Percentiles rank a stretch among this genome's conserved stretches.
phyloP scores from a whole-genome alignment of 345 rosid genomes.

The Acer negundo region DNA sequence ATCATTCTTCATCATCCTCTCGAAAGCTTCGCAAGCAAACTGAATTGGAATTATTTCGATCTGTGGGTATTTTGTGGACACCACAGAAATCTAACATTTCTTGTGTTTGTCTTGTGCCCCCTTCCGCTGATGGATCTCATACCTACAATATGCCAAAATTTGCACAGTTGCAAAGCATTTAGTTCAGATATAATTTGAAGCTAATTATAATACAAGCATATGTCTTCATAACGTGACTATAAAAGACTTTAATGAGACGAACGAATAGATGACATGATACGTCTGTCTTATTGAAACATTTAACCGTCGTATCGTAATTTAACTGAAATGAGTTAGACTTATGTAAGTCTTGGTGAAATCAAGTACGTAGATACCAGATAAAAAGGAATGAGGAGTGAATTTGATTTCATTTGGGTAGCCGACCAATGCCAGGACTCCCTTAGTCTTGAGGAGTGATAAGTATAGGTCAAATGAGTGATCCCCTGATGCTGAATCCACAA shows the following conservation, averaged over 20 bases:
- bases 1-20: conserved; percentile 35
- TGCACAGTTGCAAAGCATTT: too few relatives aligned
- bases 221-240: too few relatives aligned
- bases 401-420: conserved; percentile 41
- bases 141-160: conserved; percentile 12
- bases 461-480: conserved; percentile 41
- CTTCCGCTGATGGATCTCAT: conserved; percentile 36
- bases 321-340: too few relatives aligned
- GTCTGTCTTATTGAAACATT: too few relatives aligned
- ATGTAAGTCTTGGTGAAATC: too few relatives aligned
- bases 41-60: conserved; percentile 37
- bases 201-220: too few relatives aligned
- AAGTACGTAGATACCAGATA: neutral
- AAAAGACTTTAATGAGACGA: too few relatives aligned
- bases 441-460: conserved; percentile 34
- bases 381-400: conserved; percentile 29
- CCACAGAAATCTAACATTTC: conserved; percentile 46
- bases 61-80: conserved; percentile 33
- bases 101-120: conserved; percentile 34
- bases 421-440: conserved; percentile 23
- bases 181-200: too few relatives aligned
- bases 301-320: too few relatives aligned
- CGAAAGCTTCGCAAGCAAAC: conserved; percentile 37
- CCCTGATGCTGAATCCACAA: conserved; percentile 37
- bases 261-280: too few relatives aligned